Base-by-base conservation (phyloP, 257 asterid species). In the Haberlea rhodopensis region DNA sequence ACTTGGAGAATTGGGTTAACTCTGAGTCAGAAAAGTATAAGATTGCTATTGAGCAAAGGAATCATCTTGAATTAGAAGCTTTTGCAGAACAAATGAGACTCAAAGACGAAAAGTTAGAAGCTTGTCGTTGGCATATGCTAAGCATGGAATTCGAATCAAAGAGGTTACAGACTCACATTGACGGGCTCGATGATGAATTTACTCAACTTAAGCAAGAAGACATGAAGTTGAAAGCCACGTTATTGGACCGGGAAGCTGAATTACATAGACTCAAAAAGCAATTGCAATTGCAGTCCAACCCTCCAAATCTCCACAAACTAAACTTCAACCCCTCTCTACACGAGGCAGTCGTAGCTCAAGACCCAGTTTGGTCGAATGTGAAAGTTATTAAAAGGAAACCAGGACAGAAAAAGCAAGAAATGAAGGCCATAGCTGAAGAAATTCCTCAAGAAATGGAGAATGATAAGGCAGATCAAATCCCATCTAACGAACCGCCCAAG, bases 111-210 rank as follows among this genome's bases (percentile, higher is more conserved):
- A 85, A 79, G 56, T 34, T 89, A 53, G 97, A 87, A 80, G 85
- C 95, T 34, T 71, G 75, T 0, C 87, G 85, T 2, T 84, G 98
- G 96, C 95, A 88, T 52, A 60, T 89, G 61, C 27, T 89, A 70
- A 89, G 88, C 80, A 81, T 70, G 95, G 97, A 92, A 49, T 65
- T 87, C 5, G 97, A 89, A 72, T 85, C 95, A 2, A 89, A 89
- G 80, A 76, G 84, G 76, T 5, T 87, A 59, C 84, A 83, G 34
- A 72, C 94, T 0, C 85, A 75, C 29, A 27, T 87, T 21, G 94
- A 87, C 67, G 82, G 82, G 61, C 79, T 82, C 8, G 84, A 87
- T 28, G 81, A 70, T 15, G 85, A 85, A 11, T 73, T 87, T 32
- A 20, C 74, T 15, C 84, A 77, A 54, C 84, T 92, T 61, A 79